phyloP scores from a whole-genome alignment of 2,329 filamentous ascomycete genomes.

The Fusarium proliferatum region DNA sequence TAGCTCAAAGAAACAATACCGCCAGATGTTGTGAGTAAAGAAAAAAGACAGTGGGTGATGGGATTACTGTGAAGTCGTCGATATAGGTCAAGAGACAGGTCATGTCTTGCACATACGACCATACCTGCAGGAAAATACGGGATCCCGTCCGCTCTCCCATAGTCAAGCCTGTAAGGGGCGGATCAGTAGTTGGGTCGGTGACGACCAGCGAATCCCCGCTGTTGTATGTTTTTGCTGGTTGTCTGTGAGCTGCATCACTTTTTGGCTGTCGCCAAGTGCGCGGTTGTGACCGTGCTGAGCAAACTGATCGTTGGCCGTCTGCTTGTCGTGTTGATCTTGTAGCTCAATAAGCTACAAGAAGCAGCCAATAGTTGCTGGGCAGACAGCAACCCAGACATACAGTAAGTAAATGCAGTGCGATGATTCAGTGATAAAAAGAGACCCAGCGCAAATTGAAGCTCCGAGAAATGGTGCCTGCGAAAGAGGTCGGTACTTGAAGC shows the following conservation, averaged over 20 bases:
- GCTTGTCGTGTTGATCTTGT: too few relatives aligned
- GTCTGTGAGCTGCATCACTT: rapidly evolving
- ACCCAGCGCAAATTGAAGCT: neutral
- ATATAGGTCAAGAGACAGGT: neutral
- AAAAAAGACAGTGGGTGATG: rapidly evolving
- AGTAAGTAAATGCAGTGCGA: neutral
- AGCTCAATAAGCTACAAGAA: too few relatives aligned
- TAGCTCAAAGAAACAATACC: rapidly evolving
- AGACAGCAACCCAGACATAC: too few relatives aligned
- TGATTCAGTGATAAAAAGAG: too few relatives aligned
- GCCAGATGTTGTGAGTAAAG: too few relatives aligned
- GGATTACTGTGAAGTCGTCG: rapidly evolving
- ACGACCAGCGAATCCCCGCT: conserved; percentile 14
- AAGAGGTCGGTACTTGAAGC: neutral
- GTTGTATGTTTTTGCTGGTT: neutral
- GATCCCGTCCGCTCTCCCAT: conserved; percentile 15
- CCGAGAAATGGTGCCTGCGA: neutral
- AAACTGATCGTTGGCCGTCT: too few relatives aligned
- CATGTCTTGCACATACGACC: neutral
- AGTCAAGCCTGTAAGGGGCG: conserved; percentile 7
- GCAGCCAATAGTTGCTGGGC: neutral
- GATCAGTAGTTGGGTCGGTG: conserved; percentile 14
- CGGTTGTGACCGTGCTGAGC: neutral
- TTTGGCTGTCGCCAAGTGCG: neutral
- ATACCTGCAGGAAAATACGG: conserved; percentile 3